Conservation (phyloP, 2,329 filamentous ascomycete genomes). For the Neonectria hederae region DNA sequence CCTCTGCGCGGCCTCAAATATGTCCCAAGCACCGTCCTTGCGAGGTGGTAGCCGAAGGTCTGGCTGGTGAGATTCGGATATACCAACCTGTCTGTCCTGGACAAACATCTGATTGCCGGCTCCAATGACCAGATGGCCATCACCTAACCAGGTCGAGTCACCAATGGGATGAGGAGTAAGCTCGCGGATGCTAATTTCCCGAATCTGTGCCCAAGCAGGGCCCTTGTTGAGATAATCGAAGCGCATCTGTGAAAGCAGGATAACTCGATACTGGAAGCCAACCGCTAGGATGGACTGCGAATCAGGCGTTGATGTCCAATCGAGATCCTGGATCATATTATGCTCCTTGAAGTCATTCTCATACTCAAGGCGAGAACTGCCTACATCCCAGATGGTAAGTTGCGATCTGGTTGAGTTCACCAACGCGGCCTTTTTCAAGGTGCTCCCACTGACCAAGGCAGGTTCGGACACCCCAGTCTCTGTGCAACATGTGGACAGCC, state of each 20-base stretch:
- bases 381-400: constrained; percentile 91
- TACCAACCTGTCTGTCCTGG: constrained; percentile 78
- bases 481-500: constrained; percentile 83
- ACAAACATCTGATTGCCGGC: constrained; percentile 92
- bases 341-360: constrained; percentile 77
- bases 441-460: constrained; percentile 84
- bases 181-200: constrained; percentile 82
- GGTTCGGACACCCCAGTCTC: constrained; percentile 80
- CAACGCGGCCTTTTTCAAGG: constrained; percentile 85
- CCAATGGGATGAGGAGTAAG: constrained; percentile 90
- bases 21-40: constrained; percentile 66
- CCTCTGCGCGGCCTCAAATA: constrained; percentile 84
- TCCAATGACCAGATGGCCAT: constrained; percentile 86
- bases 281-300: constrained; percentile 89
- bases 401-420: constrained; percentile 78
- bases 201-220: constrained; percentile 87
- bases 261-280: constrained; percentile 87
- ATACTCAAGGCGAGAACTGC: constrained; percentile 82
- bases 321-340: constrained; percentile 83
- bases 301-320: constrained; percentile 94
- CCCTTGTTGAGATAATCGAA: constrained; percentile 91
- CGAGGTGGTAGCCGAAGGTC: constrained; percentile 58
- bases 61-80: constrained; percentile 67
- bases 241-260: constrained; percentile 85
- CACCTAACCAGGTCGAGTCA: constrained; percentile 89